Base-by-base conservation (phyloP, 345 rosid species). In the Rubroshorea leprosula region DNA sequence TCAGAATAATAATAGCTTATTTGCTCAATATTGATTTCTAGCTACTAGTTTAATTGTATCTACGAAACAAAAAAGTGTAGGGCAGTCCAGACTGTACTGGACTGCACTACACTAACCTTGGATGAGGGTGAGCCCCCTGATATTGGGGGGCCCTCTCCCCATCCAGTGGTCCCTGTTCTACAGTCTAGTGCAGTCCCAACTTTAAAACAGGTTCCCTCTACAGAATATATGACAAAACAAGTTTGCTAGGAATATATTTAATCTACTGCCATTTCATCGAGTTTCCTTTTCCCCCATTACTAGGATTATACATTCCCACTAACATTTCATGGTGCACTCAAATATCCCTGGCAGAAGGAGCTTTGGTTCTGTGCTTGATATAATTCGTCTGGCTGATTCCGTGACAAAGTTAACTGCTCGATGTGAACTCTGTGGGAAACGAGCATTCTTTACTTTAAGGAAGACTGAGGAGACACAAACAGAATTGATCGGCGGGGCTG, bases 371-470 rank as follows among this genome's bases (percentile, higher is more conserved):
- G 96, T 92, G 58, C 82, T 92, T 0, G 84, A 92, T 52, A 41
- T 92, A 22, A 77, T 88, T 61, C 94, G 94, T 20, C 76, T 87
- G 7, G 96, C 97, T 5, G 87, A 90, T 76, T 75, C 91, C 1
- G 91, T 91, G 5, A 84, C 90, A 5, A 92, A 88, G 76, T 69
- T 92, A 68, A 77, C 74, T 0, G 90, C 96, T 5, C 63, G 78
- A 38, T 92, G 98, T 38, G 93, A 88, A 54, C 72, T 92, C 0
- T 88, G 98, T 51, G 90, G 96, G 47, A 78, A 78, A 51, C 73
- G 49, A 5, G 95, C 96, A 17, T 68, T 58, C 66, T 92, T 92
- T 59, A 92, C 98, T 24, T 55, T 84, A 24, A 74, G 98, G 72
- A 88, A 86, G 84, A 86, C 90, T 1, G 75, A 74, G 47, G 90